phyloP scores from a whole-genome alignment of 768 basidiomycete genomes.

The Boletus rubescentipes region DNA sequence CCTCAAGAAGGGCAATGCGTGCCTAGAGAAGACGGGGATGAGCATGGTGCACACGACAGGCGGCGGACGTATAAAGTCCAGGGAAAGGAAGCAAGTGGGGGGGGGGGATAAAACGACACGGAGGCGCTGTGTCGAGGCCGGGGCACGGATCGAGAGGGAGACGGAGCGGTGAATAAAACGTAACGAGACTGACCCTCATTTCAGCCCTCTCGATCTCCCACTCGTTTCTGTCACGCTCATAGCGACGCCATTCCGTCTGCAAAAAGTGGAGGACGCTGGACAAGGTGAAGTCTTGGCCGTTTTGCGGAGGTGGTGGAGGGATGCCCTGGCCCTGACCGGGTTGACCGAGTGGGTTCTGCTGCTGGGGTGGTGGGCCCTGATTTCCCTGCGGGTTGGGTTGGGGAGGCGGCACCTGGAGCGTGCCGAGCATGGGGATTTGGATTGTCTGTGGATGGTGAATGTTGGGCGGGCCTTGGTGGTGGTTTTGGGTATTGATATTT shows the following conservation, averaged over 20 bases:
- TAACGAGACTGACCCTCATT: slow-evolving; percentile 77
- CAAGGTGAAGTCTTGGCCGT: slow-evolving; percentile 89
- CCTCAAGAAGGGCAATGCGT: slow-evolving; percentile 94
- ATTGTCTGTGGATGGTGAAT: slow-evolving; percentile 43
- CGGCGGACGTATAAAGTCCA: background rate
- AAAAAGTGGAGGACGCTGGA: slow-evolving; percentile 95
- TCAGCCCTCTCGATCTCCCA: slow-evolving; percentile 99
- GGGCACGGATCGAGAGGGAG: background rate
- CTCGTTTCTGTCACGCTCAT: slow-evolving; percentile 98
- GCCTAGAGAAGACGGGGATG: slow-evolving; percentile 57
- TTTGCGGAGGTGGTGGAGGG: slow-evolving; percentile 77
- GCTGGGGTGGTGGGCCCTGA: slow-evolving; percentile 50
- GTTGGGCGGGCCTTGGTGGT: slow-evolving; percentile 31
- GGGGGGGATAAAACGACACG: background rate
- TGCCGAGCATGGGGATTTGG: slow-evolving; percentile 70
- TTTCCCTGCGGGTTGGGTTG: slow-evolving; percentile 38
- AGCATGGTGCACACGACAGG: background rate
- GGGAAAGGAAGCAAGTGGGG: background rate
- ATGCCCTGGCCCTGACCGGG: slow-evolving; percentile 54
- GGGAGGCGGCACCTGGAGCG: slow-evolving; percentile 62
- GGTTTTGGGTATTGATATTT: slow-evolving; percentile 14
- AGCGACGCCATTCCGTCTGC: slow-evolving; percentile 96
- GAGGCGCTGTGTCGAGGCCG: background rate
- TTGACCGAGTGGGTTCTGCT: slow-evolving; percentile 55
- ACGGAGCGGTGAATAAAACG: slow-evolving; percentile 1